Evolutionary conservation across 768 basidiomycete species (phyloP).

Genomic region (Hebeloma cylindrosporum): DNA sequence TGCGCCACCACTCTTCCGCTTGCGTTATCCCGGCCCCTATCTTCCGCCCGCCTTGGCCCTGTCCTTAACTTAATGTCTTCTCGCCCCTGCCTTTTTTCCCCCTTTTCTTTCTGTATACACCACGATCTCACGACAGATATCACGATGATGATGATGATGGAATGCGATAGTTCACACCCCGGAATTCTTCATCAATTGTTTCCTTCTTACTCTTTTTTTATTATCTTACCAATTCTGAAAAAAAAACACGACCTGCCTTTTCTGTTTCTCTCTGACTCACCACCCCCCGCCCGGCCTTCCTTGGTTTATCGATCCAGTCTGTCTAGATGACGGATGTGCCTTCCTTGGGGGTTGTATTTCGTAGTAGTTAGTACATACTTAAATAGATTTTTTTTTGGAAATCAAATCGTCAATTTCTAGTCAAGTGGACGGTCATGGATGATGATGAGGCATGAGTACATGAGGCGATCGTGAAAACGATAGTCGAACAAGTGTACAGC

Average conservation of each 20-base stretch:
- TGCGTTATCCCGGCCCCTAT: background rate
- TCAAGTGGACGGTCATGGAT: constrained; percentile 10
- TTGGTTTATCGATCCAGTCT: constrained; percentile 15
- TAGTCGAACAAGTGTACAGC: constrained; percentile 6
- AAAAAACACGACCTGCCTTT: constrained; percentile 1
- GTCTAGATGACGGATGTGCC: constrained; percentile 23
- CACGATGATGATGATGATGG: background rate
- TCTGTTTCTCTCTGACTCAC: background rate
- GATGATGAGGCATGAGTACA: constrained; percentile 16
- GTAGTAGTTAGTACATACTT: constrained; percentile 1
- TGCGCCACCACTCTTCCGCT: background rate
- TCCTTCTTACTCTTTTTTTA: constrained; percentile 8
- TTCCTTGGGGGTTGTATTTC: constrained; percentile 8
- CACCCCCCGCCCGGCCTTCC: constrained; percentile 6
- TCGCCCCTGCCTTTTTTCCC: background rate
- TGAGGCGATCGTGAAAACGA: constrained; percentile 8
- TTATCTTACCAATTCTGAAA: constrained; percentile 4
- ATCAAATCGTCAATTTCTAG: constrained; percentile 17
- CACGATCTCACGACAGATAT: constrained; percentile 9
- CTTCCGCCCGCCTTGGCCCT: background rate
- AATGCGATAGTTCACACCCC: background rate
- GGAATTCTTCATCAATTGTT: background rate
- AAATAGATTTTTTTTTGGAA: too few species aligned
- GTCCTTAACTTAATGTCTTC: background rate
- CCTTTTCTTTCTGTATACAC: background rate